These are phyloP conservation scores for Rhizopogon salebrosus DNA, from an alignment of 768 basidiomycete species.

Conservation along the genomic window DNA sequence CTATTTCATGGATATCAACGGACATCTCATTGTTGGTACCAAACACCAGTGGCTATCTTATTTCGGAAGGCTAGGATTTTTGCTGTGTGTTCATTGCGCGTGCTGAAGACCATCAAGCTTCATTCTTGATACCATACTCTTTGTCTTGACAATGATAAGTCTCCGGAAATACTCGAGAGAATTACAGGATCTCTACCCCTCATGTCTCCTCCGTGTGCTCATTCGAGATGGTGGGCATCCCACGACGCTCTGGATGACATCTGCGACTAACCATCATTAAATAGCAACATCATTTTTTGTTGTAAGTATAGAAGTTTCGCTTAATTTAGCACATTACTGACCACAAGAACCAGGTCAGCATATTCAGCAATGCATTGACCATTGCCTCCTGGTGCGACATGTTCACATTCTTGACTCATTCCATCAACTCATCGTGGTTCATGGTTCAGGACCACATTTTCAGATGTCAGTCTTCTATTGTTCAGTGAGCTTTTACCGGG, in stretches of 20 bases:
- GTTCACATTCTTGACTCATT: not conserved
- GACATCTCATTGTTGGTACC: not conserved
- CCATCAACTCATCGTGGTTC: not conserved
- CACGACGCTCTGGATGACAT: not conserved
- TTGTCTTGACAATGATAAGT: constrained; percentile 6
- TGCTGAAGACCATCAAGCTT: not conserved
- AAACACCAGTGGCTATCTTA: constrained; percentile 3
- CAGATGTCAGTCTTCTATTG: not conserved
- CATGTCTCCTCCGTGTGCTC: constrained; percentile 1
- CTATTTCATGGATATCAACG: not conserved
- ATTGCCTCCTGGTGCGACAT: constrained; percentile 11
- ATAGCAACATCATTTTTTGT: constrained; percentile 5
- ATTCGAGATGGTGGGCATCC: constrained; percentile 3
- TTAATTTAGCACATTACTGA: not conserved
- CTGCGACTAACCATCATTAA: not conserved
- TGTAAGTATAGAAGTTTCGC: not conserved
- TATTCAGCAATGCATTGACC: constrained; percentile 3
- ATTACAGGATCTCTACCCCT: not conserved
- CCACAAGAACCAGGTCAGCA: not conserved
- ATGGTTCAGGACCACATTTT: constrained; percentile 6
- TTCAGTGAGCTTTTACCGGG: not conserved
- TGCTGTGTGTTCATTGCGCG: not conserved
- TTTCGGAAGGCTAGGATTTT: constrained; percentile 3
- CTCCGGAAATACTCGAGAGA: constrained; percentile 2
- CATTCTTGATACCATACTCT: not conserved